A percentile compares a stretch with the other conserved stretches of the same genome.
Conservation (phyloP, 257 asterid species). For the Solanum lycopersicoides region DNA sequence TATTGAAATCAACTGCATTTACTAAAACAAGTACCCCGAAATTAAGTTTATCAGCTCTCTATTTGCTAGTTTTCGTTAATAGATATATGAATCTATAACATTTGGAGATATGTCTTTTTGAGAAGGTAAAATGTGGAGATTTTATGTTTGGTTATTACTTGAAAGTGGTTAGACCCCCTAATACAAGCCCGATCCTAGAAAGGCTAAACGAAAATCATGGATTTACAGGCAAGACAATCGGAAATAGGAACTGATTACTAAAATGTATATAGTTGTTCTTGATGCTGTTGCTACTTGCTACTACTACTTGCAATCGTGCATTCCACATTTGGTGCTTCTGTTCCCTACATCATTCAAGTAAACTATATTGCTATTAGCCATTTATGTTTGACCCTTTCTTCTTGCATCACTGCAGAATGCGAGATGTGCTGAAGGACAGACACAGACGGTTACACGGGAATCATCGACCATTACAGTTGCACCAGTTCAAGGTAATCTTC, state of each 20-base stretch:
- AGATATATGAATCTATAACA: background rate
- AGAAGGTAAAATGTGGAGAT: background rate
- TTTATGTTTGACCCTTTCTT: background rate
- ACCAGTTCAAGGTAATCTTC: slow-evolving; percentile 55
- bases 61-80: background rate
- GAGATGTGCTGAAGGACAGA: slow-evolving; percentile 70
- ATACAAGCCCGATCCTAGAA: background rate
- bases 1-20: background rate
- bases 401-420: slow-evolving; percentile 42
- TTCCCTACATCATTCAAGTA: background rate
- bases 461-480: slow-evolving; percentile 88
- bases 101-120: background rate
- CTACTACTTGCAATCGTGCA: background rate
- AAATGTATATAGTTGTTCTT: background rate
- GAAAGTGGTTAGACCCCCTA: background rate
- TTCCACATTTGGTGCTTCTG: background rate
- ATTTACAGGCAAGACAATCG: background rate
- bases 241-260: background rate
- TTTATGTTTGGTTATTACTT: background rate
- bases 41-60: background rate
- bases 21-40: background rate
- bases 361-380: background rate
- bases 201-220: background rate
- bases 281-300: background rate
- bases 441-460: slow-evolving; percentile 79